Evolutionary conservation across 1,284 basidiomycete genomes (phyloP).

Genomic region (Leccinum colubrinum): DNA sequence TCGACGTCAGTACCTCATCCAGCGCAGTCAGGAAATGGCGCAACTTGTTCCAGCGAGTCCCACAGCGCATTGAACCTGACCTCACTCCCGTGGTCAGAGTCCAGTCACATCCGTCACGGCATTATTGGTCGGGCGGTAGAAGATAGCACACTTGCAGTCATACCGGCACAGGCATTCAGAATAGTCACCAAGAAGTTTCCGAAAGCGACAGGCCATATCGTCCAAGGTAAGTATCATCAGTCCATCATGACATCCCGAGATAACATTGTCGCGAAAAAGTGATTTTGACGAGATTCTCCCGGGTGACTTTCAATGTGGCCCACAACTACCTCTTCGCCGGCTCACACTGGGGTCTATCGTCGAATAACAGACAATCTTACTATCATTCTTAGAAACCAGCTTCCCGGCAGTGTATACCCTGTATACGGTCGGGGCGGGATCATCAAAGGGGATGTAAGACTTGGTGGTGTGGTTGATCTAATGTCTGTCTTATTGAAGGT

Average conservation of each 20-base stretch:
- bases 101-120: constrained; percentile 49
- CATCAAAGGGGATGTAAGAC: constrained; percentile 25
- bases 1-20: constrained; percentile 64
- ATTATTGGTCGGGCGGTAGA: constrained; percentile 88
- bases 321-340: constrained; percentile 67
- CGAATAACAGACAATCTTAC: constrained; percentile 33
- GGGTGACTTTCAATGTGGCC: constrained; percentile 95
- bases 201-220: constrained; percentile 96
- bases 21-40: constrained; percentile 20
- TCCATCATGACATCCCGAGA: neutral
- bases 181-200: constrained; percentile 93
- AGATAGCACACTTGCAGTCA: constrained; percentile 97
- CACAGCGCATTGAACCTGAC: constrained; percentile 14
- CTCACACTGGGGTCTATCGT: constrained; percentile 24
- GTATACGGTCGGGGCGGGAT: constrained; percentile 21
- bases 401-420: constrained; percentile 24
- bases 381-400: constrained; percentile 23
- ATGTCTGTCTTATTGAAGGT: constrained; percentile 29
- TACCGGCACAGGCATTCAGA: constrained; percentile 95
- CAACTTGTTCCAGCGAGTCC: constrained; percentile 21
- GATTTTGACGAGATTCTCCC: constrained; percentile 92
- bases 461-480: constrained; percentile 12
- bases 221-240: constrained; percentile 63
- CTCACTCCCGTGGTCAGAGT: constrained; percentile 26
- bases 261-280: constrained; percentile 46